Percentiles rank a stretch among this genome's conserved stretches.
phyloP scores from a whole-genome alignment of 1,139 yeast species.

The Suhomyces ambrosiae region DNA sequence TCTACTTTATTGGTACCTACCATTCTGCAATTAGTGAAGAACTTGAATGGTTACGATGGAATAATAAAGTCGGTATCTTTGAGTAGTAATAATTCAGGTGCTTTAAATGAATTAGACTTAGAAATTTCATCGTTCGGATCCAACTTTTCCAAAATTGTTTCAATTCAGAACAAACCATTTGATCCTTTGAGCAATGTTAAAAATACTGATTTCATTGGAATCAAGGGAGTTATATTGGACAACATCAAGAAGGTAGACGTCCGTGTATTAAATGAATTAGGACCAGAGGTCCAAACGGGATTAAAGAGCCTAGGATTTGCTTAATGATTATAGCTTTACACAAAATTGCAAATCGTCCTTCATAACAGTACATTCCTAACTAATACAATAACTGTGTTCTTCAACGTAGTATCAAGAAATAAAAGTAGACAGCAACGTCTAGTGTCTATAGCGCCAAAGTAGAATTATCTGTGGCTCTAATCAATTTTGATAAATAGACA shows the following conservation, averaged over 20 bases:
- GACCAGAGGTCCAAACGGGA: conserved; percentile 3
- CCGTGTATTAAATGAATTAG: conserved; percentile 34
- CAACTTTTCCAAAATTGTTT: conserved; percentile 69
- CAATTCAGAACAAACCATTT: conserved; percentile 58
- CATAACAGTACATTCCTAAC: conserved; percentile 9
- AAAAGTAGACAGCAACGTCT: conserved; percentile 1
- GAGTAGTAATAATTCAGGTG: conserved; percentile 30
- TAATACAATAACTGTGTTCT: conserved; percentile 8
- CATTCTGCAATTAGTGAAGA: conserved; percentile 53
- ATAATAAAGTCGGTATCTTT: conserved; percentile 34
- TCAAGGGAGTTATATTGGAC: conserved; percentile 31
- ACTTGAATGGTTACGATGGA: conserved; percentile 44
- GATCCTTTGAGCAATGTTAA: conserved; percentile 65
- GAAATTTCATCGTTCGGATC: conserved; percentile 83
- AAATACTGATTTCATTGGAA: conserved; percentile 37
- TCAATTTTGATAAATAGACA: too few species aligned
- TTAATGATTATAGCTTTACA: not conserved
- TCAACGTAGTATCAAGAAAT: conserved; percentile 4
- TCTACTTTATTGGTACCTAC: conserved; percentile 49
- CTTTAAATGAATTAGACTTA: conserved; percentile 42
- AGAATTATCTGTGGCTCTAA: too few species aligned
- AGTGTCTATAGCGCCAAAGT: too few species aligned
- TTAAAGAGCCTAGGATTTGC: conserved; percentile 4
- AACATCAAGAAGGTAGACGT: conserved; percentile 35
- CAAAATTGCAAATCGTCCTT: not conserved